Percentiles rank a stretch among this genome's conserved stretches.
These are phyloP conservation scores for Plasmopara viticola DNA, from an alignment of 352 stramenopile species.

Conservation along the genomic window DNA sequence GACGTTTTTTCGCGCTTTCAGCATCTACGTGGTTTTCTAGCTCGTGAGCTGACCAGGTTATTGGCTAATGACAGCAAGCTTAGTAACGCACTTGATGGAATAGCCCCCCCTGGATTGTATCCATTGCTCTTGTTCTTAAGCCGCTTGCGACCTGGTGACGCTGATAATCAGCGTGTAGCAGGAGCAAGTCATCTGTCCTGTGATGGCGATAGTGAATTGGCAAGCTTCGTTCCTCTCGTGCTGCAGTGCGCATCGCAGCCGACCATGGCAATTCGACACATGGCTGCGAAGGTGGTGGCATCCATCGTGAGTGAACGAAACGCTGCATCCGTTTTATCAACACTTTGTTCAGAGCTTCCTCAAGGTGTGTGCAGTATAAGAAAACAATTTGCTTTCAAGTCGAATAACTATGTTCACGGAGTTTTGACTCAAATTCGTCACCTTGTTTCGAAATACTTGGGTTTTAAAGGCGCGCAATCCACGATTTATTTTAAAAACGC, in stretches of 20 bases:
- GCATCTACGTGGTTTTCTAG: slow-evolving; percentile 57
- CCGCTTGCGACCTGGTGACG: slow-evolving; percentile 58
- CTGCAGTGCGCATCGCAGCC: slow-evolving; percentile 58
- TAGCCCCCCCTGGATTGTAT: slow-evolving; percentile 56
- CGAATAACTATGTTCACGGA: slow-evolving; percentile 64
- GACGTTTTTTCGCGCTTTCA: slow-evolving; percentile 80
- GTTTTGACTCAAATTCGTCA: slow-evolving; percentile 54
- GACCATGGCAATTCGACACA: slow-evolving; percentile 71
- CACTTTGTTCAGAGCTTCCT: slow-evolving; percentile 37
- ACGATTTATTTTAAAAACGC: neutral
- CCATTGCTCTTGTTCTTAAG: slow-evolving; percentile 77
- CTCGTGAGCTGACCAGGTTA: slow-evolving; percentile 43
- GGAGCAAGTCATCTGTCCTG: slow-evolving; percentile 8
- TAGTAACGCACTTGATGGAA: slow-evolving; percentile 17
- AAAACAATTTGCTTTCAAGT: slow-evolving; percentile 9
- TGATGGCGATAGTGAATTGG: slow-evolving; percentile 19
- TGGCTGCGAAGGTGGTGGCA: slow-evolving; percentile 72
- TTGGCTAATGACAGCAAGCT: slow-evolving; percentile 17
- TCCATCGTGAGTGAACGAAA: slow-evolving; percentile 57
- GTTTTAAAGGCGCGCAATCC: slow-evolving; percentile 1
- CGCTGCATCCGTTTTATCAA: slow-evolving; percentile 32
- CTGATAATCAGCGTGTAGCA: slow-evolving; percentile 30
- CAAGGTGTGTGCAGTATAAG: slow-evolving; percentile 19
- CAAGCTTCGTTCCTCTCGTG: slow-evolving; percentile 61
- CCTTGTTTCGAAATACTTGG: slow-evolving; percentile 38